Conservation (phyloP, 2,329 filamentous ascomycete species). For the Trichoderma semiorbis region DNA sequence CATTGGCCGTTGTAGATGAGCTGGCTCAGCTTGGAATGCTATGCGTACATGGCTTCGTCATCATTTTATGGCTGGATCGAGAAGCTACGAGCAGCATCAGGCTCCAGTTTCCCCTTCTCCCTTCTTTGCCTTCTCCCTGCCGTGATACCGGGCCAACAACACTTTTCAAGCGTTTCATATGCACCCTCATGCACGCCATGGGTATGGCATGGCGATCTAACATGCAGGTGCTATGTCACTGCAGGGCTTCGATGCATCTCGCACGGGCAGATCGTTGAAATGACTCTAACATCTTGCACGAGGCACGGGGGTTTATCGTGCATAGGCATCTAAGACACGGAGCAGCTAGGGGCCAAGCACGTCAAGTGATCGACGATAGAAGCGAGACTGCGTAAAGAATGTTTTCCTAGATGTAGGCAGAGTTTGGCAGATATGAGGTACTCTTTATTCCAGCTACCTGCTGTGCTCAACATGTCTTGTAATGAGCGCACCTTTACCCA, state of each 20-base stretch:
- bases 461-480: not conserved
- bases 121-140: not conserved
- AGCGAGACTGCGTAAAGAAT: not conserved
- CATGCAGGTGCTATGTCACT: not conserved
- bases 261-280: not conserved
- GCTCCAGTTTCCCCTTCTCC: not conserved
- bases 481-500: not conserved
- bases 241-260: not conserved
- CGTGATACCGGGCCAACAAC: not conserved
- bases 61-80: not conserved
- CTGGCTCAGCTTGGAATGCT: not conserved
- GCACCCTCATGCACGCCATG: not conserved
- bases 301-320: not conserved
- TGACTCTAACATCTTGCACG: not conserved
- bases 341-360: not conserved
- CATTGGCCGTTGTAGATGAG: not conserved
- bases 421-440: no score
- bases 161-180: not conserved
- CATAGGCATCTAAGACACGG: not conserved
- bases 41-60: not conserved
- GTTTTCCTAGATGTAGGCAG: not conserved
- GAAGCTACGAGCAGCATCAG: not conserved
- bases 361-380: not conserved
- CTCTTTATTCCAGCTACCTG: not conserved
- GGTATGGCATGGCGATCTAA: not conserved